phyloP scores from a whole-genome alignment of 1,139 yeast genomes.

The Hansenula sp. region DNA sequence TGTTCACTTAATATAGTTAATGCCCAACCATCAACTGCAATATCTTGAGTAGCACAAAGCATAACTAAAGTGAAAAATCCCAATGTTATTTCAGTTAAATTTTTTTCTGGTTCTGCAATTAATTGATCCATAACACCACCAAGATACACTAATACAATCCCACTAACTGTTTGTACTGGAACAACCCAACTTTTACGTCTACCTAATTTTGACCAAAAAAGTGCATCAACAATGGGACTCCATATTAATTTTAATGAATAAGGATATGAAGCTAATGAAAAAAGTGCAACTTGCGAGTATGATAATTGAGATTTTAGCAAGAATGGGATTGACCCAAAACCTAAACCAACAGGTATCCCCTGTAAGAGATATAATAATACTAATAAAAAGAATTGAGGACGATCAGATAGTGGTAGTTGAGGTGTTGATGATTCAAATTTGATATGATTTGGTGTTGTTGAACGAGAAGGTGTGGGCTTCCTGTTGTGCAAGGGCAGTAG shows the following conservation, averaged over 20 bases:
- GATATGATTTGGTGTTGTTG: too few relatives aligned
- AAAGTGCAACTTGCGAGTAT: slow-evolving; percentile 86
- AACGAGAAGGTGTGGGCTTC: slow-evolving; percentile 5
- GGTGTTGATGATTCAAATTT: slow-evolving; percentile 3
- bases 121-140: slow-evolving; percentile 57
- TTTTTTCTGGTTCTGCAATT: slow-evolving; percentile 50
- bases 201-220: slow-evolving; percentile 65
- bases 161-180: slow-evolving; percentile 80
- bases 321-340: slow-evolving; percentile 95
- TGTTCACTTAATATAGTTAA: slow-evolving; percentile 75
- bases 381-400: slow-evolving; percentile 69
- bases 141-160: slow-evolving; percentile 57
- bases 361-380: slow-evolving; percentile 76
- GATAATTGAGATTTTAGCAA: slow-evolving; percentile 68
- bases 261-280: slow-evolving; percentile 91
- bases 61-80: slow-evolving; percentile 75
- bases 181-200: slow-evolving; percentile 92
- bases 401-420: slow-evolving; percentile 36
- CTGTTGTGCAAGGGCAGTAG: slow-evolving; percentile 20
- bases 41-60: slow-evolving; percentile 95
- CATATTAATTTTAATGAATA: slow-evolving; percentile 86
- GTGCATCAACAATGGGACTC: slow-evolving; percentile 95
- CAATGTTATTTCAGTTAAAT: slow-evolving; percentile 50
- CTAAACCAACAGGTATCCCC: slow-evolving; percentile 94
- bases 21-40: slow-evolving; percentile 99